Base-by-base conservation (phyloP, 768 basidiomycete genomes). In the Pisolithus tinctorius region DNA sequence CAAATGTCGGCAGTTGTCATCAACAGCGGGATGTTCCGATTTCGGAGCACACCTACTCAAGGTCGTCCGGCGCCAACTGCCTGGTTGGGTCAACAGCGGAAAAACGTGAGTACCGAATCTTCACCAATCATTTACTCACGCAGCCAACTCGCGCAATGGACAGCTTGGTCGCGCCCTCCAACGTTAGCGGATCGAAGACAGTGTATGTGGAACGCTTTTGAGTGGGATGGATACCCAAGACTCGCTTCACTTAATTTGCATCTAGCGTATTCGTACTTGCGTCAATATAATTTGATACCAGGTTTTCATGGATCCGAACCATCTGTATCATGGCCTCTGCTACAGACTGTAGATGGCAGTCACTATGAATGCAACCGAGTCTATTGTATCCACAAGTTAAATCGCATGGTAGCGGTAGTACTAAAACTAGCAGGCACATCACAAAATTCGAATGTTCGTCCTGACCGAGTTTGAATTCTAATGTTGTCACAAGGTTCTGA, bases 1-100 rank as follows among this genome's bases (percentile, higher is more conserved):
- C 75, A 91, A 51, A 87, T 96, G 83, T 70, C 91, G 20, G 78
- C 84, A 50, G 80, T 82, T 4, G 74, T 92, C 54, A 89, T 92
- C 63, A 74, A 73, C 38, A 69, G 81, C 40, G 87, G 89, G 10
- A 82, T 87, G 76, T 73, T 75, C 47, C 78, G 72, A 17, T 70
- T 78, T 39, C 77, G 86, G 51, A 75, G 78, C 39, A 85, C 87
- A 58, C 68, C 90, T 9, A 72, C 75, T 23, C 71, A 69, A 57
- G 62, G 59, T 40, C 71, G 71, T 48, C 68, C 72, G 36, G 74
- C 78, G 41, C 80, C 86, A 20, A 75, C 72, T 5, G 82, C 84
- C 53, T 93, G 88, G 84, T 69, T 91, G 10, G 79, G 78, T 27
- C 75, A 80, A 49, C 83, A 88, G 61, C 76, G 89, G 51, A 69